Evolutionary conservation across 768 basidiomycete species (phyloP).

Genomic region (Pholiota molesta): DNA sequence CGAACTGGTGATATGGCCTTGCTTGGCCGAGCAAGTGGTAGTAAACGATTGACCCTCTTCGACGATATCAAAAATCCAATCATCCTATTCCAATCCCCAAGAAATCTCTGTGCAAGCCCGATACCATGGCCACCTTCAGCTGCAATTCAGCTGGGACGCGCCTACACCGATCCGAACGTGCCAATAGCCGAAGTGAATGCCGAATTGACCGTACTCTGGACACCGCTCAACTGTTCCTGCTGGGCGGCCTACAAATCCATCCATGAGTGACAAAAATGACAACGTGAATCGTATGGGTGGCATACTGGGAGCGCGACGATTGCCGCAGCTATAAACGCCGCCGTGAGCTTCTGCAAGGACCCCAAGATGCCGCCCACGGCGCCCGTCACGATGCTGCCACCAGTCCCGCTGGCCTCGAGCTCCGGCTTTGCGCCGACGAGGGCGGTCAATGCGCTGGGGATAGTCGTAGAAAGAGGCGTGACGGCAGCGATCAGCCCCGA

Average conservation of each 20-base stretch:
- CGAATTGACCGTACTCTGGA: not conserved
- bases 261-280: not conserved
- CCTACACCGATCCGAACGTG: not conserved
- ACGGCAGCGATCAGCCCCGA: not conserved
- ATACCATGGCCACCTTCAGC: no score
- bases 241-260: not conserved
- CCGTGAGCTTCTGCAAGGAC: not conserved
- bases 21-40: no score
- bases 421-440: not conserved
- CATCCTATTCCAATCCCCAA: no score
- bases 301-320: not conserved
- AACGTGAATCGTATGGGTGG: not conserved
- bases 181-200: not conserved
- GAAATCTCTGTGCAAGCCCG: no score
- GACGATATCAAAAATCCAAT: no score
- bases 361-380: not conserved
- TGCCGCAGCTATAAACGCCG: not conserved
- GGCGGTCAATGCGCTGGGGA: not conserved
- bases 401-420: not conserved
- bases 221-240: not conserved
- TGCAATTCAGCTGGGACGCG: no score
- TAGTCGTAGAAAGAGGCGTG: not conserved
- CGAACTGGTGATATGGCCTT: no score
- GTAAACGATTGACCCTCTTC: no score
- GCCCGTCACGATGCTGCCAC: not conserved